A percentile compares a stretch with the other conserved stretches of the same genome.
These are phyloP conservation scores for Cyclotella choctawhatcheeana DNA, from an alignment of 108 stramenopile genomes.

Conservation along the genomic window DNA sequence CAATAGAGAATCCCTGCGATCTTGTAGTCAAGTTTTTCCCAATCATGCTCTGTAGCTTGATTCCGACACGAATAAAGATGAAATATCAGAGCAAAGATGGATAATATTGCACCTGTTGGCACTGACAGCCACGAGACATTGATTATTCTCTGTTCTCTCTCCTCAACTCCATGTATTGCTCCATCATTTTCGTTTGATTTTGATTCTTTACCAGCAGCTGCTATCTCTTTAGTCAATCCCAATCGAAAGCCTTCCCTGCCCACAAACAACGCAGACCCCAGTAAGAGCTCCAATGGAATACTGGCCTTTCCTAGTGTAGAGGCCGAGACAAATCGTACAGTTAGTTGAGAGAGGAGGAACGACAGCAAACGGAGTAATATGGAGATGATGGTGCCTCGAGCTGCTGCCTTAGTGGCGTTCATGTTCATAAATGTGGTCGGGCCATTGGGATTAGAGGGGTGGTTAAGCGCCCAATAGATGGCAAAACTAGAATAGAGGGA, in stretches of 20 bases:
- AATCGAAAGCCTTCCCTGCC: slow-evolving; percentile 92
- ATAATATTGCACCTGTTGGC: slow-evolving; percentile 31
- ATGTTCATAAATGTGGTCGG: too few relatives aligned
- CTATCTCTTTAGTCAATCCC: slow-evolving; percentile 66
- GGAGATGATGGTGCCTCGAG: slow-evolving; percentile 63
- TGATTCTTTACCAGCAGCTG: background rate
- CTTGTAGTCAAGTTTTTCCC: slow-evolving; percentile 61
- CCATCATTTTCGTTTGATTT: background rate
- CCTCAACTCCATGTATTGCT: background rate
- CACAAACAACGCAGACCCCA: slow-evolving; percentile 81
- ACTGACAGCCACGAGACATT: slow-evolving; percentile 64
- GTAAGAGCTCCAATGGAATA: slow-evolving; percentile 79
- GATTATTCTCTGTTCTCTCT: slow-evolving; percentile 37
- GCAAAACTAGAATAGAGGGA: too few relatives aligned
- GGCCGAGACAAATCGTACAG: slow-evolving; percentile 74
- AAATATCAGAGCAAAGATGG: slow-evolving; percentile 38
- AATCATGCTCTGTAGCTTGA: background rate
- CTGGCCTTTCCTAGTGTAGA: slow-evolving; percentile 75
- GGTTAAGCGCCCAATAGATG: too few relatives aligned
- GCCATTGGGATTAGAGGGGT: too few relatives aligned
- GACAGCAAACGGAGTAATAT: slow-evolving; percentile 65
- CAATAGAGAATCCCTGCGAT: slow-evolving; percentile 82
- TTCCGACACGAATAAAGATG: slow-evolving; percentile 47
- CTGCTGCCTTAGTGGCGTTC: slow-evolving; percentile 48
- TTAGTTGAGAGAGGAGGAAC: slow-evolving; percentile 78